Conservation (phyloP, 2,329 filamentous ascomycete genomes). For the Blastomyces emzantsi region DNA sequence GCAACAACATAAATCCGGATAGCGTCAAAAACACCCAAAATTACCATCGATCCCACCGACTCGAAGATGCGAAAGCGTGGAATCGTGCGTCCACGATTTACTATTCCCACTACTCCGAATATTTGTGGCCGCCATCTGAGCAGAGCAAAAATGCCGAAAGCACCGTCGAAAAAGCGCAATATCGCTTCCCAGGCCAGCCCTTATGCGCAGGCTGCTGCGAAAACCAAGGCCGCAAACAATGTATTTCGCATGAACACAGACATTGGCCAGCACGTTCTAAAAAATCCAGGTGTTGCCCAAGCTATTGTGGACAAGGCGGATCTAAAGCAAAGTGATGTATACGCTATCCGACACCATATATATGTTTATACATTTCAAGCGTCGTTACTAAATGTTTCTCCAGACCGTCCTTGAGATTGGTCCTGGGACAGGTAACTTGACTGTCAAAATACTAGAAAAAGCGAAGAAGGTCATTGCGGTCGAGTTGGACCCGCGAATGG, state of each 20-base stretch:
- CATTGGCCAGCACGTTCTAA: constrained; percentile 83
- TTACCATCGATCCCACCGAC: neutral
- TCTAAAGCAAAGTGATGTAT: constrained; percentile 72
- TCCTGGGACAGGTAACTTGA: constrained; percentile 77
- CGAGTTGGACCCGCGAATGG: constrained; percentile 94
- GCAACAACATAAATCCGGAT: constrained; percentile 8
- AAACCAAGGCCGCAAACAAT: constrained; percentile 55
- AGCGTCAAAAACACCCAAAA: neutral
- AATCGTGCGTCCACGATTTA: neutral
- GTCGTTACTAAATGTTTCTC: constrained; percentile 6
- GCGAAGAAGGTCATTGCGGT: constrained; percentile 77
- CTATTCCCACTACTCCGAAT: neutral
- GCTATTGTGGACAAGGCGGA: constrained; percentile 78
- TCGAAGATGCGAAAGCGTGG: constrained; percentile 1
- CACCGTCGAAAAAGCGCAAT: constrained; percentile 46
- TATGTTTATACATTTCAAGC: neutral
- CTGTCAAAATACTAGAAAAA: constrained; percentile 77
- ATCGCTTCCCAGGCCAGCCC: constrained; percentile 33
- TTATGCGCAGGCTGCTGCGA: constrained; percentile 37
- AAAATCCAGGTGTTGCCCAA: constrained; percentile 77
- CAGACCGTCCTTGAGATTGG: constrained; percentile 83
- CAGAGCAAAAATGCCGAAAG: constrained; percentile 45
- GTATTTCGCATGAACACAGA: constrained; percentile 98
- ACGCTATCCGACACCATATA: constrained; percentile 12
- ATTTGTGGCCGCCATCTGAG: neutral